Evolutionary conservation across 345 rosid species (phyloP).

Genomic region (Brassica juncea): DNA sequence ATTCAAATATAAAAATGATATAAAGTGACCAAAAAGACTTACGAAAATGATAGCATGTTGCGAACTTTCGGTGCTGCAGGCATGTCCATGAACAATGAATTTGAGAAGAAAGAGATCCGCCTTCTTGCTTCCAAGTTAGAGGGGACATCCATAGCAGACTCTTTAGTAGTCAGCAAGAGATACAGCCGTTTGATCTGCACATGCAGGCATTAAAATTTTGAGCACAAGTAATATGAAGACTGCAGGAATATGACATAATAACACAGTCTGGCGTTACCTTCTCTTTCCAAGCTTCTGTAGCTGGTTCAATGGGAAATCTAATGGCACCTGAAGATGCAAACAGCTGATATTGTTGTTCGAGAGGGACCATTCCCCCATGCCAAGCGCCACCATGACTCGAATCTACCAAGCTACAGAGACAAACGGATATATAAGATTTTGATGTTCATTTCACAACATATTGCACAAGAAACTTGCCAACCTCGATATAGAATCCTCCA

Average conservation of each 20-base stretch:
- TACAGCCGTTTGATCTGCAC: constrained; percentile 72
- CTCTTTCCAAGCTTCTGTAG: constrained; percentile 94
- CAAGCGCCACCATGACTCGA: constrained; percentile 73
- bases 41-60: constrained; percentile 99
- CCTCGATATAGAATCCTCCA: constrained; percentile 72
- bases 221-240: constrained; percentile 9
- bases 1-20: background rate
- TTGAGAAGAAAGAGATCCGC: constrained; percentile 95
- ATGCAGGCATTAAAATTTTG: constrained; percentile 1
- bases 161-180: constrained; percentile 92
- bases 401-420: constrained; percentile 60
- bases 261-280: constrained; percentile 51
- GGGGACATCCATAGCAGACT: constrained; percentile 99
- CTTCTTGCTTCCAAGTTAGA: constrained; percentile 98
- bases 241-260: constrained; percentile 4
- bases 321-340: constrained; percentile 96
- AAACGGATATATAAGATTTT: constrained; percentile 21
- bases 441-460: constrained; percentile 8
- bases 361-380: constrained; percentile 61
- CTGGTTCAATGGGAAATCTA: constrained; percentile 67
- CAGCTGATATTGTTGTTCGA: constrained; percentile 67
- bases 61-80: constrained; percentile 98
- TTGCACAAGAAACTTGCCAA: constrained; percentile 37
- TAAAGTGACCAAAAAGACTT: constrained; percentile 42
- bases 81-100: constrained; percentile 98